Evolutionary conservation across 2,329 filamentous ascomycete species (phyloP).

Genomic region (Metarhizium album): DNA sequence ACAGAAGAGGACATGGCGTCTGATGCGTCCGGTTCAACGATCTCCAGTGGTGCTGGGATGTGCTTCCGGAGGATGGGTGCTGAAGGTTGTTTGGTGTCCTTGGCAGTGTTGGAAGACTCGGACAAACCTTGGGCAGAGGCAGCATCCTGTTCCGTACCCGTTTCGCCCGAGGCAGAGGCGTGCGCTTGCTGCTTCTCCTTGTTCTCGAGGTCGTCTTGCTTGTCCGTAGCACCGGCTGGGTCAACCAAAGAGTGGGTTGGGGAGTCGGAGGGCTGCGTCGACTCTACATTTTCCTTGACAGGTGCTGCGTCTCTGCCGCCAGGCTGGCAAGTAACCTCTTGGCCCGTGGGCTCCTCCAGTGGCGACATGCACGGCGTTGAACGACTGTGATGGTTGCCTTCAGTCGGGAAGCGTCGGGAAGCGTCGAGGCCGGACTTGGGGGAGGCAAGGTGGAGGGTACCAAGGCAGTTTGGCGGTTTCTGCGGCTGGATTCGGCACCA

Average conservation of each 20-base stretch:
- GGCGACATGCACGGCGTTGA: slow-evolving; percentile 24
- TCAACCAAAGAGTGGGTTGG: not conserved
- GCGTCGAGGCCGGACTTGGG: not conserved
- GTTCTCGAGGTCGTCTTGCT: not conserved
- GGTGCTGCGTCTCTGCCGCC: slow-evolving; percentile 3
- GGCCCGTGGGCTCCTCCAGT: slow-evolving; percentile 19
- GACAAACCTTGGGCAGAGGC: not conserved
- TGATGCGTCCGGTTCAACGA: slow-evolving; percentile 7
- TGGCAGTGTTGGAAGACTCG: not conserved
- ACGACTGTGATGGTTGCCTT: not conserved
- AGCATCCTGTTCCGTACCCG: not conserved
- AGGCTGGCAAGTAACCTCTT: slow-evolving; percentile 9
- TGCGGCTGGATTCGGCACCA: not conserved
- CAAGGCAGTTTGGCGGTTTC: too few relatives aligned
- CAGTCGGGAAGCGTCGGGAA: not conserved
- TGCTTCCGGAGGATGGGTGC: slow-evolving; percentile 16
- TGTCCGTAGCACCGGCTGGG: not conserved
- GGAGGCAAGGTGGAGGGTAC: not conserved
- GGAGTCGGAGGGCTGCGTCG: not conserved
- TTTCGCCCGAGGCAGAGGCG: not conserved
- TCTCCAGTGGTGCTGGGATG: slow-evolving; percentile 8
- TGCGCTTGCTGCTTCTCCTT: not conserved
- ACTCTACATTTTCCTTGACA: slow-evolving; percentile 1
- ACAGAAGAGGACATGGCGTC: slow-evolving; percentile 35
- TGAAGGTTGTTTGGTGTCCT: not conserved